phyloP scores from a whole-genome alignment of 129 eudicot species.

The Ambrosia trifida region DNA sequence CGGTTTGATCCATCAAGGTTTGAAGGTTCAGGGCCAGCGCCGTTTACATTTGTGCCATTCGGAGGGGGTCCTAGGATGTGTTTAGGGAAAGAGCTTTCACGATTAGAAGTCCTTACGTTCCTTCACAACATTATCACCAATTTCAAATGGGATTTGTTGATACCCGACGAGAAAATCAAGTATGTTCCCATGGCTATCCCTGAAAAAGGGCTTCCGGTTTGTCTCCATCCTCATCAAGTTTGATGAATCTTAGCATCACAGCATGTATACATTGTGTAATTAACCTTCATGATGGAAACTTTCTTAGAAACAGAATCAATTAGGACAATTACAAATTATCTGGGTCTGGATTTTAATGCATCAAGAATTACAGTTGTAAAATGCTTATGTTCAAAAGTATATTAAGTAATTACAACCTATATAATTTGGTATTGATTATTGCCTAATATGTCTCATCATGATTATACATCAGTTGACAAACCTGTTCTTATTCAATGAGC shows the following conservation, averaged over 20 bases:
- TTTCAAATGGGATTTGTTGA: slow-evolving; percentile 52
- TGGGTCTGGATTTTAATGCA: too few relatives aligned
- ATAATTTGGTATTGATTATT: not conserved
- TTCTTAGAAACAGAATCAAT: too few relatives aligned
- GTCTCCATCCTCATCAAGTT: slow-evolving; percentile 39
- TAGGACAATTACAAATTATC: too few relatives aligned
- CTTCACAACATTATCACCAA: slow-evolving; percentile 48
- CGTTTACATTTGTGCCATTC: slow-evolving; percentile 54
- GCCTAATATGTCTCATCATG: too few relatives aligned
- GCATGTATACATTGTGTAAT: not conserved
- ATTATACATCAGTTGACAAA: too few relatives aligned
- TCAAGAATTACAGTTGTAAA: not conserved
- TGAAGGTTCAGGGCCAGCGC: slow-evolving; percentile 55
- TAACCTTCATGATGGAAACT: not conserved
- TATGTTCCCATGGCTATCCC: slow-evolving; percentile 57
- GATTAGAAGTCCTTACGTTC: slow-evolving; percentile 52
- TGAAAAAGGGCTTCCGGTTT: slow-evolving; percentile 51
- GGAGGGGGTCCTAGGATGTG: slow-evolving; percentile 85
- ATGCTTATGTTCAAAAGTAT: not conserved
- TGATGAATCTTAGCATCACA: not conserved
- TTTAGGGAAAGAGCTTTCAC: slow-evolving; percentile 65
- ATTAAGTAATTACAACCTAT: not conserved
- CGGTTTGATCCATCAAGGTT: slow-evolving; percentile 63
- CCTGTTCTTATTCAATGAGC: too few relatives aligned
- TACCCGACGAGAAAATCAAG: slow-evolving; percentile 51